Base-by-base conservation (phyloP, 164 flowering plant species). In the Nelumbo lutea region DNA sequence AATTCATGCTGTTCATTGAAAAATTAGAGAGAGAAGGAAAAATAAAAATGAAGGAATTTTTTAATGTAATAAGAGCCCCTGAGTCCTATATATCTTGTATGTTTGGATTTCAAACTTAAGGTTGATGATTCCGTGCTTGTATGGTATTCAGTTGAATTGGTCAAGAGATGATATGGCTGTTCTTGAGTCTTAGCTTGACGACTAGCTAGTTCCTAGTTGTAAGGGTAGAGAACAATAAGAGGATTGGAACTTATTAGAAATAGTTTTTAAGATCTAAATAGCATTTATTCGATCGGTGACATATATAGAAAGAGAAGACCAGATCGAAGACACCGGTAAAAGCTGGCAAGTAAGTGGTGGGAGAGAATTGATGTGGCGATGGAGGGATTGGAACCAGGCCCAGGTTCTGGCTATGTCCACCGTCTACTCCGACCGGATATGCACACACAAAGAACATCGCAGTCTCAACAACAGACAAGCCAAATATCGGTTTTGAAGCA, bases 341-440 rank as follows among this genome's bases (percentile, higher is more conserved):
- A 72, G 73, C 79, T 80, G 84, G 85, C 81, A 76, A 75, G 75
- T 71, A 80, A 82, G 79, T 76, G 83, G 83, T 76, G 85, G 84
- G 80, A 82, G 80, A 78, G 79, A 66, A 52, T 78, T 68, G 84
- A 74, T 76, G 86, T 68, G 74, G 79, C 52, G 52, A 84, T 82
- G 85, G 83, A 76, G 61, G 85, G 84, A 1, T 67, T 70, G 50
- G 81, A 82, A 42, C 82, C 75, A 67, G 72, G 71, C 43, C 45
- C 74, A 46, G 75, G 75, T 56, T 78, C 84, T 61, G 81, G 78
- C 73, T 80, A 82, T 66, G 75, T 73, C 59, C 84, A 83, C 65
- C 84, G 76, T 57, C 86, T 79, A 14, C 79, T 76, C 72, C 43
- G 76, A n/a, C 78, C 83, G 4, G 78, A 79, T 39, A 61, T 75